These are phyloP conservation scores for Blepharisma stoltei DNA, from an alignment of 73 alveolate species.

Conservation along the genomic window DNA sequence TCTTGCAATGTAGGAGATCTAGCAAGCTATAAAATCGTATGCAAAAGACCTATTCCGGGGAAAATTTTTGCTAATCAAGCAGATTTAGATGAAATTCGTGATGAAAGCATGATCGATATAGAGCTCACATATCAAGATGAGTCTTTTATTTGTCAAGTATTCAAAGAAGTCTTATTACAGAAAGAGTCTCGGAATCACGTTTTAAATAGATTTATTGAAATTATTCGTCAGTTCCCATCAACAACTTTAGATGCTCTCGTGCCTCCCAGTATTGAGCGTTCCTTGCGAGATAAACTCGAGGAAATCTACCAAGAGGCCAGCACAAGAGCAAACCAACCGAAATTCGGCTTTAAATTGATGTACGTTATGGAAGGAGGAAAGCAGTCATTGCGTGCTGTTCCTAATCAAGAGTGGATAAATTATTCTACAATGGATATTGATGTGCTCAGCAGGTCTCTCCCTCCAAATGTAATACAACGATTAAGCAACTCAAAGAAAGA, in stretches of 20 bases:
- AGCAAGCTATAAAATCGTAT: no score
- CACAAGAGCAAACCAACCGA: neutral
- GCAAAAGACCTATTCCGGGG: no score
- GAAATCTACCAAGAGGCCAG: slow-evolving; percentile 10
- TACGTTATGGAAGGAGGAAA: slow-evolving; percentile 18
- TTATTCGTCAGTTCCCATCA: slow-evolving; percentile 8
- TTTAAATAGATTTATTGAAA: neutral
- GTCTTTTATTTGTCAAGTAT: neutral
- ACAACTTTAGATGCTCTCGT: slow-evolving; percentile 16
- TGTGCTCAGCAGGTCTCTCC: neutral
- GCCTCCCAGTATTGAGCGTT: neutral
- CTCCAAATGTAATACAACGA: slow-evolving; percentile 21
- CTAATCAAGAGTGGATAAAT: slow-evolving; percentile 16
- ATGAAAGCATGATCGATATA: neutral
- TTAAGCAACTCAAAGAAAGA: neutral
- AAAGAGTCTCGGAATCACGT: neutral
- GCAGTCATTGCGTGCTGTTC: neutral
- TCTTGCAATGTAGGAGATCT: no score
- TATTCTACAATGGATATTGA: slow-evolving; percentile 14
- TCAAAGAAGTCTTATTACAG: neutral
- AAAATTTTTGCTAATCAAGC: neutral
- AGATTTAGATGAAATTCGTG: neutral
- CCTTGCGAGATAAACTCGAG: neutral
- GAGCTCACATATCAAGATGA: neutral
- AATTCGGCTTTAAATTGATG: slow-evolving; percentile 8